phyloP scores from a whole-genome alignment of 257 asterid genomes.

The Solanum piurae region DNA sequence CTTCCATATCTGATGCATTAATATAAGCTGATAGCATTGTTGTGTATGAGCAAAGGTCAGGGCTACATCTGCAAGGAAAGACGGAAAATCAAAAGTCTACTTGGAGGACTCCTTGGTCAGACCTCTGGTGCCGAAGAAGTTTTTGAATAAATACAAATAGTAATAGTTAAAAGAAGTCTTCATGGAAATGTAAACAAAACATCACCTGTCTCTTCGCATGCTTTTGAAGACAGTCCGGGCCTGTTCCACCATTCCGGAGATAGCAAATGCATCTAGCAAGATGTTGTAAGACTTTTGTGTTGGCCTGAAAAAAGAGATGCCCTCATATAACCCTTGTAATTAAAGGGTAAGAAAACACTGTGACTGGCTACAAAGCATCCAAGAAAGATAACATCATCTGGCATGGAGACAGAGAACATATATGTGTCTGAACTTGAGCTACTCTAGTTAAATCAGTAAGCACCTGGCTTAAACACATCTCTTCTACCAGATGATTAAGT shows the following conservation, averaged over 20 bases:
- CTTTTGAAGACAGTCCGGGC: constrained; percentile 83
- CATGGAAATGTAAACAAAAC: background rate
- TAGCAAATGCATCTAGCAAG: constrained; percentile 97
- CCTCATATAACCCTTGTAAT: background rate
- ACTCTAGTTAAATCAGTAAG: background rate
- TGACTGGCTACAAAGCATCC: background rate
- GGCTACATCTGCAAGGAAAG: constrained; percentile 44
- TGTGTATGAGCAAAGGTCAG: constrained; percentile 84
- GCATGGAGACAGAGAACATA: background rate
- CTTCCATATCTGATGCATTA: constrained; percentile 87
- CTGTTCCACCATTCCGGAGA: constrained; percentile 96
- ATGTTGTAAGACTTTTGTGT: constrained; percentile 86
- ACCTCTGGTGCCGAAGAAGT: background rate
- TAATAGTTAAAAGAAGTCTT: background rate
- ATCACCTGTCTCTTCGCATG: constrained; percentile 93
- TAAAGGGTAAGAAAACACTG: background rate
- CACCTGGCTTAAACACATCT: background rate
- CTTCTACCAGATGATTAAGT: background rate
- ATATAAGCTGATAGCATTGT: constrained; percentile 86
- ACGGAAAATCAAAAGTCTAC: background rate
- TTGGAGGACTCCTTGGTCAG: background rate
- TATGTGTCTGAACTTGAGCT: background rate
- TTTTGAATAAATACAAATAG: background rate
- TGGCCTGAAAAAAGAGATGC: constrained; percentile 46
- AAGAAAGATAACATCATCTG: background rate